Conservation (phyloP, 1,139 yeast species). For the Nadsonia starkeyi-henricii region DNA sequence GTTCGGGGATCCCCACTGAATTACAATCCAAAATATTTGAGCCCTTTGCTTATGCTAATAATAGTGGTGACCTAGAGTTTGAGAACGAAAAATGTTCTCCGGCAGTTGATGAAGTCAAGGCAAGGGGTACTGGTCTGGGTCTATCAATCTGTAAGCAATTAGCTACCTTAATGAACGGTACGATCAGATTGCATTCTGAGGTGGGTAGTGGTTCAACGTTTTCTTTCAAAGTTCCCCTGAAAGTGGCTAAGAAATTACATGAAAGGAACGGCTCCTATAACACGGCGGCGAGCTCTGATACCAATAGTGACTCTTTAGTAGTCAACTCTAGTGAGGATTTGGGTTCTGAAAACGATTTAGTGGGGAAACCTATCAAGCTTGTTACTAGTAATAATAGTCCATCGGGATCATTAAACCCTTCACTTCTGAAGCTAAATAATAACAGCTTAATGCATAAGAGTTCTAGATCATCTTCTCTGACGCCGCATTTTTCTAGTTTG, state of each 20-base stretch:
- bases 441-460: not conserved
- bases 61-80: constrained; percentile 75
- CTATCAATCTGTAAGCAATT: constrained; percentile 80
- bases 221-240: constrained; percentile 63
- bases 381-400: not conserved
- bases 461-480: not conserved
- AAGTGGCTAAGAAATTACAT: constrained; percentile 10
- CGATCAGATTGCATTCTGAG: constrained; percentile 52
- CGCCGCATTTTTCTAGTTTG: too few relatives aligned
- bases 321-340: not conserved
- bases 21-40: constrained; percentile 77
- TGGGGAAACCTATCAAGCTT: not conserved
- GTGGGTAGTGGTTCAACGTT: constrained; percentile 73
- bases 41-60: constrained; percentile 44
- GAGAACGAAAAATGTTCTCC: constrained; percentile 30
- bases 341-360: not conserved
- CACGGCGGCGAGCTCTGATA: not conserved
- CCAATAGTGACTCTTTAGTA: not conserved
- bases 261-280: not conserved
- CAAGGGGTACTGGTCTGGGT: constrained; percentile 91
- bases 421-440: not conserved
- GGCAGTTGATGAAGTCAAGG: constrained; percentile 25
- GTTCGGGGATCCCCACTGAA: constrained; percentile 79
- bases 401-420: not conserved
- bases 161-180: constrained; percentile 75